Percentiles rank a stretch among this genome's conserved stretches.
These are phyloP conservation scores for Chamaecyparis obtusa DNA, from an alignment of 75 land plant genomes.

Conservation along the genomic window DNA sequence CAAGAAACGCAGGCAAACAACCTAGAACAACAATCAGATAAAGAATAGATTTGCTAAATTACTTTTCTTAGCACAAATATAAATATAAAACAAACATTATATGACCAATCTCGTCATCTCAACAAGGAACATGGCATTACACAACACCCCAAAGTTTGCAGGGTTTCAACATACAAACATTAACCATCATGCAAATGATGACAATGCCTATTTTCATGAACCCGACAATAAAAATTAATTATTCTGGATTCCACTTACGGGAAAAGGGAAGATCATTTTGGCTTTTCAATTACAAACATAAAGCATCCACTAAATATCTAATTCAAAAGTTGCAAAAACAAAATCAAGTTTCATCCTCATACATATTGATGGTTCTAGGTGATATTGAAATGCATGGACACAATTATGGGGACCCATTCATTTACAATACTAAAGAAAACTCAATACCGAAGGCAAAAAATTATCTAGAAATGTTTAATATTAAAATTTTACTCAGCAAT, in stretches of 20 bases:
- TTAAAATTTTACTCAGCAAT: not conserved
- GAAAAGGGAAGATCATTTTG: not conserved
- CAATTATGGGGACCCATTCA: not conserved
- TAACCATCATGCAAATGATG: not conserved
- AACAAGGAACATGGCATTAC: not conserved
- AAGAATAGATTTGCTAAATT: not conserved
- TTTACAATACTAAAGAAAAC: not conserved
- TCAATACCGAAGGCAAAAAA: not conserved
- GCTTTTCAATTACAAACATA: not conserved
- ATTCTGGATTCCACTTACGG: not conserved
- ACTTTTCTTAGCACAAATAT: not conserved
- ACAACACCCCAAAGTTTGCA: not conserved
- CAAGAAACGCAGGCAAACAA: not conserved
- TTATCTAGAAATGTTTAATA: not conserved
- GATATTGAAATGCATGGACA: not conserved
- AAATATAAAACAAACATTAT: not conserved
- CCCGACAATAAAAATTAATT: not conserved
- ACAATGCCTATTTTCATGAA: not conserved
- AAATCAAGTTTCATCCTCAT: not conserved
- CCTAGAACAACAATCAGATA: not conserved
- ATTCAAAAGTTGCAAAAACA: not conserved
- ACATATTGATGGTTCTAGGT: not conserved
- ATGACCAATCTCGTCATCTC: not conserved
- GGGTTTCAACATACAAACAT: too few relatives aligned
- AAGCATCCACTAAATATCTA: not conserved